A percentile compares a stretch with the other conserved stretches of the same genome.
These are phyloP conservation scores for Macrophomina tecta DNA, from an alignment of 2,329 filamentous ascomycete genomes.

Conservation along the genomic window DNA sequence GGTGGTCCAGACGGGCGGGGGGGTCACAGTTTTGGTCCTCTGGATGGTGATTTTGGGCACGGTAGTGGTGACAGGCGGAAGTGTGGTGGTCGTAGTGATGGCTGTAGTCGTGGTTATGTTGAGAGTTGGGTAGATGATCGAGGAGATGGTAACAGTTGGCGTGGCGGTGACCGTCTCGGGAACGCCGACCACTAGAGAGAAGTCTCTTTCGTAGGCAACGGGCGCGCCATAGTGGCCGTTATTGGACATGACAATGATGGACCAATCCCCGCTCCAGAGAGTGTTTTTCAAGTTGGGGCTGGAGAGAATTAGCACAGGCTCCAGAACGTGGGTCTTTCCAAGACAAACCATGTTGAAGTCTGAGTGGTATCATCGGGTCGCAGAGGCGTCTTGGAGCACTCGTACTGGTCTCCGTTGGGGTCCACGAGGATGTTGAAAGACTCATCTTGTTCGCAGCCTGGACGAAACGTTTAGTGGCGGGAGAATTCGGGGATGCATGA, in stretches of 20 bases:
- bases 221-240: conserved; percentile 46
- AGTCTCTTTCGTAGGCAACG: conserved; percentile 50
- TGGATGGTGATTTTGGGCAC: conserved; percentile 34
- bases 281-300: conserved; percentile 45
- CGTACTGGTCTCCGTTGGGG: conserved; percentile 44
- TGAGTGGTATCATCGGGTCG: conserved; percentile 43
- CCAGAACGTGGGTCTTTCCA: not conserved
- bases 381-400: conserved; percentile 46
- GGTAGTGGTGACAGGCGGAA: conserved; percentile 35
- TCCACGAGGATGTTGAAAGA: conserved; percentile 49
- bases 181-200: conserved; percentile 45
- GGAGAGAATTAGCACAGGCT: not conserved
- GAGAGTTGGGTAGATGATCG: conserved; percentile 13
- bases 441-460: conserved; percentile 44
- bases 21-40: conserved; percentile 36
- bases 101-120: conserved; percentile 30
- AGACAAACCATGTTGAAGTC: conserved; percentile 43
- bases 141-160: not conserved
- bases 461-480: conserved; percentile 9
- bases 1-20: conserved; percentile 35
- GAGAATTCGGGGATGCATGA: not conserved
- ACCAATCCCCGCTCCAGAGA: conserved; percentile 46
- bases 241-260: conserved; percentile 49
- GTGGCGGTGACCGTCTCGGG: conserved; percentile 40
- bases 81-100: conserved; percentile 34